Percentiles rank a stretch among this genome's conserved stretches.
Conservation (phyloP, 768 basidiomycete genomes). For the Pholiota microspora region DNA sequence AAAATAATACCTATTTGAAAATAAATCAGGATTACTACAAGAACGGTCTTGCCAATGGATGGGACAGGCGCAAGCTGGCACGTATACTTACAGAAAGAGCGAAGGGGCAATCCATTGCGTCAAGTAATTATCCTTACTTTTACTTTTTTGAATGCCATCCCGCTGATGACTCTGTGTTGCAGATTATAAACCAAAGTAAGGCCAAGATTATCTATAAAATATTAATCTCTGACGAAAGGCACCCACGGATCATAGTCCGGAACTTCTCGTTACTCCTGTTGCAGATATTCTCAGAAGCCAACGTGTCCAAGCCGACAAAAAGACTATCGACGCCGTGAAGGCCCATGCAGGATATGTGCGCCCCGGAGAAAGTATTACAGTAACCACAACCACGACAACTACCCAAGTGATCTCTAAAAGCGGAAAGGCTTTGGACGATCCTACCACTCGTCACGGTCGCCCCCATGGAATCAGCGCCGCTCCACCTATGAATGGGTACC, state of each 20-base stretch:
- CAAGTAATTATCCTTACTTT: constrained; percentile 31
- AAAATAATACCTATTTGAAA: neutral
- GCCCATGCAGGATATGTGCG: constrained; percentile 18
- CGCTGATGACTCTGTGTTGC: neutral
- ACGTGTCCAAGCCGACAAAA: constrained; percentile 31
- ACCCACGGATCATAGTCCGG: no score
- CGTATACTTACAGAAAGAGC: constrained; percentile 41
- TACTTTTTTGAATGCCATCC: neutral
- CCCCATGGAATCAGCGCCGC: constrained; percentile 12
- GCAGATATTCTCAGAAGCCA: constrained; percentile 20
- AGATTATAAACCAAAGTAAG: constrained; percentile 38
- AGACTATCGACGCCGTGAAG: constrained; percentile 20
- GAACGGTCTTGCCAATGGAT: constrained; percentile 25
- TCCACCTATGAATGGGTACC: constrained; percentile 8
- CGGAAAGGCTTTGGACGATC: constrained; percentile 2
- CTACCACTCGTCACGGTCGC: neutral
- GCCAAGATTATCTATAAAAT: no score
- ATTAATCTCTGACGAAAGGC: no score
- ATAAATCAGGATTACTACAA: constrained; percentile 13
- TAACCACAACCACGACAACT: constrained; percentile 28
- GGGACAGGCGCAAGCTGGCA: constrained; percentile 38
- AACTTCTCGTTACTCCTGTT: neutral
- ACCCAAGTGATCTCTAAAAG: constrained; percentile 25
- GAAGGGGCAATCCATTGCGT: constrained; percentile 44
- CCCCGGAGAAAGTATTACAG: constrained; percentile 21